A percentile compares a stretch with the other conserved stretches of the same genome.
Evolutionary conservation across 768 basidiomycete genomes (phyloP).

Genomic region (Phallus indusiatus): DNA sequence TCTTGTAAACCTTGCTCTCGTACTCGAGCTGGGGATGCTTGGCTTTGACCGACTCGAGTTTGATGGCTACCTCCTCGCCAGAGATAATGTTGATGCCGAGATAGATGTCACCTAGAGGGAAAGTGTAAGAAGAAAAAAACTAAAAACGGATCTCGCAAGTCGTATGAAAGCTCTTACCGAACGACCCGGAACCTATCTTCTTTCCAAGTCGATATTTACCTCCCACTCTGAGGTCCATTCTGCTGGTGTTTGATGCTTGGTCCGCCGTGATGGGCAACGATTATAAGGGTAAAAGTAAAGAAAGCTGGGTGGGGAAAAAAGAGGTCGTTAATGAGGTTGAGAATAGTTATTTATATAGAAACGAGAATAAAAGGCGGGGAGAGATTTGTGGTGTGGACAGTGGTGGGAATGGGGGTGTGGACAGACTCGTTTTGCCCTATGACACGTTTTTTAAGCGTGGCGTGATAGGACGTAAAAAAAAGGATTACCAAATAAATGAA

Average conservation of each 20-base stretch:
- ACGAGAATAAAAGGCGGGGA: neutral
- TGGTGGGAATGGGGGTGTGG: neutral
- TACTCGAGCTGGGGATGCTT: conserved; percentile 99
- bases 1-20: conserved; percentile 89
- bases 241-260: conserved; percentile 39
- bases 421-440: neutral
- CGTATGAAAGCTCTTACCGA: conserved; percentile 50
- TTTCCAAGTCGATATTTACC: conserved; percentile 97
- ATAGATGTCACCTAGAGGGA: conserved; percentile 87
- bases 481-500: neutral
- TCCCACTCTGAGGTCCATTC: conserved; percentile 81
- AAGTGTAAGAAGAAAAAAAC: neutral
- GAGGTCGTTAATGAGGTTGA: neutral
- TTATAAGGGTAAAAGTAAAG: conserved; percentile 6
- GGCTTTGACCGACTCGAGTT: conserved; percentile 99
- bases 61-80: conserved; percentile 99
- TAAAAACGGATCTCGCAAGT: neutral
- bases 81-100: conserved; percentile 99
- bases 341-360: neutral
- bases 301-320: neutral
- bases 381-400: neutral
- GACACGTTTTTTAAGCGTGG: neutral
- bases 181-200: conserved; percentile 98
- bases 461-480: neutral
- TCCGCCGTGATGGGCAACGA: conserved; percentile 53